A percentile compares a stretch with the other conserved stretches of the same genome.
phyloP scores from a whole-genome alignment of 352 stramenopile species.

The Blastocystis sp. region DNA sequence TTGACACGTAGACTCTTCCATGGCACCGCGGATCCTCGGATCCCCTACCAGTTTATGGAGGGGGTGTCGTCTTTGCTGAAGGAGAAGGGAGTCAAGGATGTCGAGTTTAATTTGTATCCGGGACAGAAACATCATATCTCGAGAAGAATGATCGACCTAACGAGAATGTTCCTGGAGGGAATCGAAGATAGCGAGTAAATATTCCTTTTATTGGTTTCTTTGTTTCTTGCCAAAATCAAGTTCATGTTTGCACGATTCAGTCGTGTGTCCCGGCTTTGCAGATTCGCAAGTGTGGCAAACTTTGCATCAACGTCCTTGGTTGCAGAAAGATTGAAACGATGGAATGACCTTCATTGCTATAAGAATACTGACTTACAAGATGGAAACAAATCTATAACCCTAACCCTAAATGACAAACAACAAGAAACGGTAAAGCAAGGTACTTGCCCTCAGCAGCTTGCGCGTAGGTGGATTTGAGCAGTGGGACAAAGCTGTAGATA shows the following conservation, averaged over 20 bases:
- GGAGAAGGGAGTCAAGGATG: conserved; percentile 24
- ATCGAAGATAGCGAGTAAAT: neutral
- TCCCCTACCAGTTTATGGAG: conserved; percentile 25
- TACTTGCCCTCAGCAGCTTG: neutral
- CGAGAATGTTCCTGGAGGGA: neutral
- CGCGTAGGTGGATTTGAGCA: neutral
- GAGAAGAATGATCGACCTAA: conserved; percentile 24
- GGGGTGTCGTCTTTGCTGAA: neutral
- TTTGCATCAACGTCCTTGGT: neutral
- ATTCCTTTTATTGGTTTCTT: conserved; percentile 6
- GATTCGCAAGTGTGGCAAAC: neutral
- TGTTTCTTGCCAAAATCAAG: conserved; percentile 23
- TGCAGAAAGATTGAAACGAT: neutral
- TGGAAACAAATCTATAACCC: neutral
- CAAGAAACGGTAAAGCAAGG: neutral
- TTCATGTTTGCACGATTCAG: conserved; percentile 7
- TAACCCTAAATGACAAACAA: neutral
- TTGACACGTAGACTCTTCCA: conserved; percentile 29
- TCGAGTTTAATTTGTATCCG: conserved; percentile 26
- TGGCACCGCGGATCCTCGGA: conserved; percentile 10
- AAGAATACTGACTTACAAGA: neutral
- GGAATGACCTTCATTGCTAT: neutral
- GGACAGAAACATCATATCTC: conserved; percentile 34
- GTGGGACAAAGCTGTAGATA: neutral
- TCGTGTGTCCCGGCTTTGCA: neutral